A percentile compares a stretch with the other conserved stretches of the same genome.
phyloP scores from a whole-genome alignment of 768 basidiomycete genomes.

The Trametes punicea region DNA sequence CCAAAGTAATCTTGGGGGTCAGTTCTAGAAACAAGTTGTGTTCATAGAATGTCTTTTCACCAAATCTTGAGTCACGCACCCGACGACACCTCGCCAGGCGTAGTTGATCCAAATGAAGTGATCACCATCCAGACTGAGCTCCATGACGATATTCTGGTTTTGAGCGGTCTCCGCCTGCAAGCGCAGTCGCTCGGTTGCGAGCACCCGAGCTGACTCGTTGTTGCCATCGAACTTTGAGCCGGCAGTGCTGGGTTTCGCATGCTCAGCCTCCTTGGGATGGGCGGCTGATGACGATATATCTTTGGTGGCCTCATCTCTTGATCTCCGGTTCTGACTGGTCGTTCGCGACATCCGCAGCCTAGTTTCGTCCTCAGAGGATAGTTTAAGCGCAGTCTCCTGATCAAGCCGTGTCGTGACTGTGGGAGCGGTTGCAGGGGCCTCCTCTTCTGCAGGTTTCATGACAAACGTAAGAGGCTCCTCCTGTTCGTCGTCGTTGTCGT shows the following conservation, averaged over 20 bases:
- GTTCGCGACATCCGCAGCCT: conserved; percentile 47
- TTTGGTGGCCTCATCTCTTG: conserved; percentile 58
- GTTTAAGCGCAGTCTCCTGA: conserved; percentile 36
- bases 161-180: conserved; percentile 93
- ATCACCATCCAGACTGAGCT: conserved; percentile 90
- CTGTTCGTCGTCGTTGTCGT: conserved; percentile 85
- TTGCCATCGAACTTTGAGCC: conserved; percentile 51
- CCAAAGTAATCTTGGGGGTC: conserved; percentile 79
- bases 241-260: conserved; percentile 1
- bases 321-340: conserved; percentile 48
- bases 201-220: conserved; percentile 74
- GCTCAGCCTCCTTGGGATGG: conserved; percentile 23
- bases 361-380: conserved; percentile 53
- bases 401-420: conserved; percentile 38
- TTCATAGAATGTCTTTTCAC: background rate
- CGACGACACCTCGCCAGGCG: conserved; percentile 90
- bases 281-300: conserved; percentile 35
- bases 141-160: conserved; percentile 94
- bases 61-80: conserved; percentile 46
- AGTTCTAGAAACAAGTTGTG: conserved; percentile 45
- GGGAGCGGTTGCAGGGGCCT: conserved; percentile 34
- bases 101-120: conserved; percentile 96
- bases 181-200: conserved; percentile 84
- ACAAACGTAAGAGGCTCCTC: conserved; percentile 93
- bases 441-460: conserved; percentile 80